Evolutionary conservation across 306 rosid genomes (phyloP).

Genomic region (Gastrolobium bilobum): DNA sequence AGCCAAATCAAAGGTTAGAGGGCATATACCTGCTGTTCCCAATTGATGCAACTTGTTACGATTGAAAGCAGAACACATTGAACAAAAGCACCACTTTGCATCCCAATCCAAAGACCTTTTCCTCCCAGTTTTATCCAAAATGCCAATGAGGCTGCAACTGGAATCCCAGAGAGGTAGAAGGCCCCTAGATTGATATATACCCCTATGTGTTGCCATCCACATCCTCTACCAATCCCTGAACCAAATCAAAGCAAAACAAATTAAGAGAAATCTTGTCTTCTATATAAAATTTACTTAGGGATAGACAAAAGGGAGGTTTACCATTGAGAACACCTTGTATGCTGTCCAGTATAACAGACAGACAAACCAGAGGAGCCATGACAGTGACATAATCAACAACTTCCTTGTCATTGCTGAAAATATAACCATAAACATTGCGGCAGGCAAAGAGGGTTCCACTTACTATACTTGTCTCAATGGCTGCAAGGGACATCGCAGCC

Average conservation of each 20-base stretch:
- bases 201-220: constrained; percentile 85
- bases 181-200: constrained; percentile 79
- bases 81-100: constrained; percentile 67
- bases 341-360: constrained; percentile 69
- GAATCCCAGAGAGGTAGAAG: constrained; percentile 80
- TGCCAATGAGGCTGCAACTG: constrained; percentile 63
- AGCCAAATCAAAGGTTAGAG: neutral
- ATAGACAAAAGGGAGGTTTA: constrained; percentile 33
- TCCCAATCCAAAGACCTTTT: constrained; percentile 81
- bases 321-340: constrained; percentile 75
- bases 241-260: neutral
- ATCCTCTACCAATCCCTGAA: constrained; percentile 76
- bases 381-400: constrained; percentile 72
- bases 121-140: constrained; percentile 65
- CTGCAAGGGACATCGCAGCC: constrained; percentile 59
- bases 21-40: constrained; percentile 70
- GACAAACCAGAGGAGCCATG: constrained; percentile 70
- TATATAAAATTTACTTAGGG: neutral
- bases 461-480: constrained; percentile 53
- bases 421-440: constrained; percentile 65
- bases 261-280: neutral
- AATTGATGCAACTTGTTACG: constrained; percentile 62
- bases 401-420: constrained; percentile 73
- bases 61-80: constrained; percentile 57
- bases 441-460: constrained; percentile 59